Evolutionary conservation across 116 monocot species (phyloP).

Genomic region (Cymodocea nodosa): DNA sequence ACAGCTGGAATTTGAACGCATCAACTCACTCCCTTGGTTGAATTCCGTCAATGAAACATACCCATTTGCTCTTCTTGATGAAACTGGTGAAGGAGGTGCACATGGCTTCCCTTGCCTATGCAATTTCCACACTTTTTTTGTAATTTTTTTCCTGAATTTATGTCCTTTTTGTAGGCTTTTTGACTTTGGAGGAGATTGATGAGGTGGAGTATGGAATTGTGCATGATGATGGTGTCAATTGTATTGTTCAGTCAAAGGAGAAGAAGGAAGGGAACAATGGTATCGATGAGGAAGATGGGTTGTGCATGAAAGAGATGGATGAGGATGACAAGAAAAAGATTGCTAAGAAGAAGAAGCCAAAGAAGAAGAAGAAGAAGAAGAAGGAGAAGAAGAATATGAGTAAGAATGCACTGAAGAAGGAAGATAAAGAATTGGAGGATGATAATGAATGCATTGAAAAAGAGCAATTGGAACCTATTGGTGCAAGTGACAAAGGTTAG

Average conservation of each 20-base stretch:
- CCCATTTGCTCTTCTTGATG: conserved; percentile 40
- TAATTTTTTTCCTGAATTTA: background rate
- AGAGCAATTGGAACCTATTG: background rate
- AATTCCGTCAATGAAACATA: conserved; percentile 29
- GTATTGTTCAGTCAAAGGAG: conserved; percentile 24
- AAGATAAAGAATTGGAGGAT: background rate
- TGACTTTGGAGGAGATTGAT: conserved; percentile 87
- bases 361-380: conserved; percentile 13
- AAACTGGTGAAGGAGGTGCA: conserved; percentile 58
- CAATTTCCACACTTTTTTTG: background rate
- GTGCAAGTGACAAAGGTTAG: background rate
- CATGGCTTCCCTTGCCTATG: background rate
- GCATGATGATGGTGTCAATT: conserved; percentile 16
- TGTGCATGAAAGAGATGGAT: conserved; percentile 4
- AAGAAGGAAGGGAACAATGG: conserved; percentile 13
- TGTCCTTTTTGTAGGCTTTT: conserved; percentile 40
- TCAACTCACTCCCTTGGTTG: conserved; percentile 18
- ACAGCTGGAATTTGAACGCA: background rate
- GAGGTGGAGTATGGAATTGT: conserved; percentile 54
- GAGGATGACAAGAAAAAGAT: background rate
- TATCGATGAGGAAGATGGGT: conserved; percentile 9
- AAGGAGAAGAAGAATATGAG: conserved; percentile 17
- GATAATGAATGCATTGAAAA: background rate
- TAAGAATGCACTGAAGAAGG: conserved; percentile 4
- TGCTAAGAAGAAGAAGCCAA: conserved; percentile 6